phyloP scores from a whole-genome alignment of 441 rosid genomes.

The Heliophila coronopifolia region DNA sequence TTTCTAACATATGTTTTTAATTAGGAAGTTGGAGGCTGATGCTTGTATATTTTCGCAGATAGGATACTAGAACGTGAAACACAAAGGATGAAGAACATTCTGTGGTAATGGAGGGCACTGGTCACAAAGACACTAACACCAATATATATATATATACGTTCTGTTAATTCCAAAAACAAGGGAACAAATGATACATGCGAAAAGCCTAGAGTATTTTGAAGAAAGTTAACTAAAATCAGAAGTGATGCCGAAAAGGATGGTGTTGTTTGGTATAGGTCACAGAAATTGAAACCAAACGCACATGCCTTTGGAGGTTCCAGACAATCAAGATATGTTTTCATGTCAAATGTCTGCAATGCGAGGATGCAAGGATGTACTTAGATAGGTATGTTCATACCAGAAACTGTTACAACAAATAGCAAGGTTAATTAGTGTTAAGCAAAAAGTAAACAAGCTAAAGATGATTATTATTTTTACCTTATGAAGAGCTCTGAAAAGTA shows the following conservation, averaged over 20 bases:
- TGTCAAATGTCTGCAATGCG: slow-evolving; percentile 24
- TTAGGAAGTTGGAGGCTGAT: too few relatives aligned
- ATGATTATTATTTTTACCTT: slow-evolving; percentile 42
- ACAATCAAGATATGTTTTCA: slow-evolving; percentile 5
- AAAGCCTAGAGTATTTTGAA: background rate
- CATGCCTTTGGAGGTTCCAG: slow-evolving; percentile 10
- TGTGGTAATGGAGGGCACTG: background rate
- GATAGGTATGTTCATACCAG: background rate
- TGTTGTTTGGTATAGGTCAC: slow-evolving; percentile 14
- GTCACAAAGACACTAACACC: slow-evolving; percentile 1
- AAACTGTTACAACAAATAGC: background rate
- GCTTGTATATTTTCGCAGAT: too few relatives aligned
- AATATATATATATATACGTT: background rate
- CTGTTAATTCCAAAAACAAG: background rate
- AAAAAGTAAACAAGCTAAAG: background rate
- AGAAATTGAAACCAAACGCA: background rate
- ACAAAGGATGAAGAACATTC: background rate
- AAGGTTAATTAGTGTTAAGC: background rate
- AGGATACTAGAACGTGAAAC: too few relatives aligned
- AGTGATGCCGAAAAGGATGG: background rate
- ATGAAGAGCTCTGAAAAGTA: slow-evolving; percentile 51
- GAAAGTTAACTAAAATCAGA: slow-evolving; percentile 9
- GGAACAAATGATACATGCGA: slow-evolving; percentile 1
- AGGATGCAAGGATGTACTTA: background rate
- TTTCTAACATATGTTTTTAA: too few relatives aligned